Base-by-base conservation (phyloP, 2,329 filamentous ascomycete genomes). In the Fusarium longipes region DNA sequence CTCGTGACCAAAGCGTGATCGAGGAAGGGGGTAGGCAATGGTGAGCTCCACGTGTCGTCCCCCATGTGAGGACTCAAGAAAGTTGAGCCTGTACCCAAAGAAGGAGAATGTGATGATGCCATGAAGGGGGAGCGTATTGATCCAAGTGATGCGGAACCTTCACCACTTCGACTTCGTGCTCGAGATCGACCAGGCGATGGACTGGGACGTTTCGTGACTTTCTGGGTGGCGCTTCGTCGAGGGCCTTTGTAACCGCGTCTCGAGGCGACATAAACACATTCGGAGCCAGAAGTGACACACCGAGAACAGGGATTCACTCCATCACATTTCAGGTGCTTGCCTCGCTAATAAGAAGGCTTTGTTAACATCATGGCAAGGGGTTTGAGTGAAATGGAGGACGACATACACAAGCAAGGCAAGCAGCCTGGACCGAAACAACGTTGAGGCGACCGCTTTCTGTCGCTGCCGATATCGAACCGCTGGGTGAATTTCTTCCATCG, bases 251-350 rank as follows among this genome's bases (percentile, higher is more conserved):
- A 92, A 29, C 91, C 91, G 63, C 91, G 86, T 40, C 91, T 88
- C 36, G 91, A 93, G 42, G 90, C 88, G 47, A 92, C 87, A 75
- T 93, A 93, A 73, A 88, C 80, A 76, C 92, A 95, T 45, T 89
- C 83, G 18, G 83, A 79, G 56, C 85, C 84, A 45, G 85, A 83
- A 49, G 81, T 78, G 22, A 80, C 79, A 77, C 91, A 94, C 53
- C 92, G 87, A 44, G 86, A 84, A 78, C 92, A 94, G 14, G 91
- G 91, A 30, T 79, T 88, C 35, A 82, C 79, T 27, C 90, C 91
- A 76, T 93, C 90, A 75, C 91, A 94, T 75, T 93, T 94, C 47
- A 93, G 83, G 77, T 94, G 92, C 73, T 92, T 88, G 66, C 75
- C 80, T 50, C 86, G 82, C 86, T 88, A 74, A 32, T 25, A 24